Conservation (phyloP, 2,329 filamentous ascomycete species). For the Neofusicoccum sp. region DNA sequence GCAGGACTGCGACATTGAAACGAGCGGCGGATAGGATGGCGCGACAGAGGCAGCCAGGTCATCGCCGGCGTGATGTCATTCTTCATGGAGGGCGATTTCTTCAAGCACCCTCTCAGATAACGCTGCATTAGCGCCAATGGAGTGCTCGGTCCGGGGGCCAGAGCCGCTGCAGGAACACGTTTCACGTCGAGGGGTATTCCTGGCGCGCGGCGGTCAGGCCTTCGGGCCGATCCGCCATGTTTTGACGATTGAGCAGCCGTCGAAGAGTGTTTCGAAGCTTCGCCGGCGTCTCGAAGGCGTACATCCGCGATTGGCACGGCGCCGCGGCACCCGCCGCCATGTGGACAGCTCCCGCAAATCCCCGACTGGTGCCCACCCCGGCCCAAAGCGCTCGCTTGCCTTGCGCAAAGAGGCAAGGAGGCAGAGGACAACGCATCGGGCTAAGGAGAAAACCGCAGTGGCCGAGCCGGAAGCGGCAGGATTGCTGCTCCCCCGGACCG, state of each 20-base stretch:
- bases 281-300: not conserved
- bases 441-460: not conserved
- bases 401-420: conserved; percentile 1
- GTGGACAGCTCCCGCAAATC: conserved; percentile 5
- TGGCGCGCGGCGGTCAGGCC: not conserved
- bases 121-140: conserved; percentile 4
- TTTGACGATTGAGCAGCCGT: not conserved
- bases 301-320: conserved; percentile 10
- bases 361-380: conserved; percentile 5
- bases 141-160: not conserved
- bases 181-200: not conserved
- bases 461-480: not conserved
- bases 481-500: not conserved
- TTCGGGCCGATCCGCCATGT: conserved; percentile 1
- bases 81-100: not conserved
- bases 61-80: conserved; percentile 13
- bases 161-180: conserved; percentile 10
- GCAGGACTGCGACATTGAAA: not conserved
- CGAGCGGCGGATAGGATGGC: conserved; percentile 4
- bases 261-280: not conserved
- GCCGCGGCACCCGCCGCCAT: conserved; percentile 3
- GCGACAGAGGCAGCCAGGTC: not conserved
- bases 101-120: not conserved
- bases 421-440: conserved; percentile 5
- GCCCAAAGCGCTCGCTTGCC: conserved; percentile 8